A percentile compares a stretch with the other conserved stretches of the same genome.
phyloP scores from a whole-genome alignment of 176 grass and related monocot genomes.

The Chrysopogon serrulatus region DNA sequence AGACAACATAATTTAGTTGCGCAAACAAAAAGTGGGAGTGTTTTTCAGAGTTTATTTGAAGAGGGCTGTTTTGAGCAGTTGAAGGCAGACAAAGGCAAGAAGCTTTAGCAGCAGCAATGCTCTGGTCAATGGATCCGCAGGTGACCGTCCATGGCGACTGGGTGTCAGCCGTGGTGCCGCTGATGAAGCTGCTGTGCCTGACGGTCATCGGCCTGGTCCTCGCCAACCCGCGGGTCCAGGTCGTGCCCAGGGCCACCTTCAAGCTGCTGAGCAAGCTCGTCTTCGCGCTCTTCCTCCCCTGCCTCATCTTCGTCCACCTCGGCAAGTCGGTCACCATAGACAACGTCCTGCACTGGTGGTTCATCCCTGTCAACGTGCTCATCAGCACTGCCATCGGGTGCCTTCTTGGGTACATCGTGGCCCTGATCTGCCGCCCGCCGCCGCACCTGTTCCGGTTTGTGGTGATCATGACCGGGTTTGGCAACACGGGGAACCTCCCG shows the following conservation, averaged over 20 bases:
- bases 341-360: constrained; percentile 89
- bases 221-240: constrained; percentile 56
- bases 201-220: constrained; percentile 78
- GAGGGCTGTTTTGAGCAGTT: not conserved
- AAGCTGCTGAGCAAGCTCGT: constrained; percentile 98
- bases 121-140: constrained; percentile 43
- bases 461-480: constrained; percentile 95
- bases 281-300: constrained; percentile 91
- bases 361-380: constrained; percentile 90
- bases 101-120: not conserved
- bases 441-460: constrained; percentile 68
- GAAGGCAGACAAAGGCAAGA: not conserved
- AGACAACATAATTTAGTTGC: not conserved
- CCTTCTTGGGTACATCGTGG: constrained; percentile 57
- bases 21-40: not conserved
- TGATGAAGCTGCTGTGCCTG: constrained; percentile 87
- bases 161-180: constrained; percentile 76
- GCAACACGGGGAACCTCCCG: constrained; percentile 92
- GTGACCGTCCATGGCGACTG: constrained; percentile 50
- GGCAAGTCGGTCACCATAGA: constrained; percentile 69
- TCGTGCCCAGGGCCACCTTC: constrained; percentile 91
- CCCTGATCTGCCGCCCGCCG: constrained; percentile 64
- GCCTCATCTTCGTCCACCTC: constrained; percentile 89
- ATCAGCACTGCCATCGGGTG: constrained; percentile 87
- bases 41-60: not conserved